Evolutionary conservation across 2,329 filamentous ascomycete genomes (phyloP), one percentile per base, ranked within the genome.

Genomic region (Aspergillus costaricaensis): DNA sequence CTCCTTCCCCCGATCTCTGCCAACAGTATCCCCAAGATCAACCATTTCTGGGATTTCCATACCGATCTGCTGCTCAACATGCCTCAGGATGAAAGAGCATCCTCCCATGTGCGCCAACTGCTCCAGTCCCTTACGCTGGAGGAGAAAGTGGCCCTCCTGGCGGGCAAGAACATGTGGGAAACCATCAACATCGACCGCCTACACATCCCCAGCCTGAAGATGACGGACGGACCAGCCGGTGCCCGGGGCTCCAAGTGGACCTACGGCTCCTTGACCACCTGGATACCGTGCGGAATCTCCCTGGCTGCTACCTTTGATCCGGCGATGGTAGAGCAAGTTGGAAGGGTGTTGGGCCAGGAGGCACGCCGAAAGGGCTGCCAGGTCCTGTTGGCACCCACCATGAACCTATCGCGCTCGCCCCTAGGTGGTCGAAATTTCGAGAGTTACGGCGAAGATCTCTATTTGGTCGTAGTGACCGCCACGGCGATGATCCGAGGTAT

Each of bases 161-260:
- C 59, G 3, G 54, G 54, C 17, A 52, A 52, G 19, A 47, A 57
- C 17, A 44, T 38, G 47, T 57, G 54, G 59, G 32, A 48, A 32
- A 61, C 59, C 3, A 5, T 30, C 3, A 38, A 43, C 27, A 43
- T 57, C 19, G 21, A 36, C 14, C 23, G 54, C 2, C 25, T 60
- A 14, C 48, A 52, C 5, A 52, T 49, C 12, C 49, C 41, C 10
- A 53, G 38, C 30, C 32, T 59, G 41, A 55, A 57, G 23, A 39
- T 36, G 38, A 61, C 59, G 2, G 59, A 61, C 25, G 59, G 59
- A 15, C 54, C 59, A 21, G 41, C 48, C 21, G 59, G 59, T 17
- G 59, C 41, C 12, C 38, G 59, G 10, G 59, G 59, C 6, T 19
- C 25, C 12, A 52, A 41, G 32, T 61, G 32, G 38, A 47, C 41